Conservation (phyloP, 345 rosid genomes). For the Psidium guajava region DNA sequence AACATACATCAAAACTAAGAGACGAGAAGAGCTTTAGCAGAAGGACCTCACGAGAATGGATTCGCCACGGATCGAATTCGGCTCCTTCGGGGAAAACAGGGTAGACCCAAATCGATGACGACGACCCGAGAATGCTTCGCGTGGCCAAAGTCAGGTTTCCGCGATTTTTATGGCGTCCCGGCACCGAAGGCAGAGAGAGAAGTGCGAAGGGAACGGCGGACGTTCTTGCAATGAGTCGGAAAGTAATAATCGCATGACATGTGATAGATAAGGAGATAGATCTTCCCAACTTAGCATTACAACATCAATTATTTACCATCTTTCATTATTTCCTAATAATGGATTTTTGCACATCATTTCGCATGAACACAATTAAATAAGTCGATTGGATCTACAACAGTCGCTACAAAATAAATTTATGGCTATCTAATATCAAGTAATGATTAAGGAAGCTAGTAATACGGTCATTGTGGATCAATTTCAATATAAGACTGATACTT, state of each 20-base stretch:
- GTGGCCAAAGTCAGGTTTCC: neutral
- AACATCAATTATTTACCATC: neutral
- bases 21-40: neutral
- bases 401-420: rapidly evolving
- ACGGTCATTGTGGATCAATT: no score
- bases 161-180: neutral
- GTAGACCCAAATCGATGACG: neutral
- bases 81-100: neutral
- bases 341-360: neutral
- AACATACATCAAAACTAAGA: neutral
- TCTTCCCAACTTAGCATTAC: neutral
- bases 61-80: neutral
- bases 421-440: rapidly evolving
- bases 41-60: neutral
- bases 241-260: neutral
- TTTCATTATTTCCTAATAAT: neutral
- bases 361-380: no score
- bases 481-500: no score
- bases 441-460: no score
- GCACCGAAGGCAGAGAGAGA: neutral
- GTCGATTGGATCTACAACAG: neutral
- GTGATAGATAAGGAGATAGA: neutral
- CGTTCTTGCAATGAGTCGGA: neutral
- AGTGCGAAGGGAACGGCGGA: neutral
- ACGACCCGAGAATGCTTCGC: neutral